These are phyloP conservation scores for Mycena floridula DNA, from an alignment of 768 basidiomycete species.

Conservation along the genomic window DNA sequence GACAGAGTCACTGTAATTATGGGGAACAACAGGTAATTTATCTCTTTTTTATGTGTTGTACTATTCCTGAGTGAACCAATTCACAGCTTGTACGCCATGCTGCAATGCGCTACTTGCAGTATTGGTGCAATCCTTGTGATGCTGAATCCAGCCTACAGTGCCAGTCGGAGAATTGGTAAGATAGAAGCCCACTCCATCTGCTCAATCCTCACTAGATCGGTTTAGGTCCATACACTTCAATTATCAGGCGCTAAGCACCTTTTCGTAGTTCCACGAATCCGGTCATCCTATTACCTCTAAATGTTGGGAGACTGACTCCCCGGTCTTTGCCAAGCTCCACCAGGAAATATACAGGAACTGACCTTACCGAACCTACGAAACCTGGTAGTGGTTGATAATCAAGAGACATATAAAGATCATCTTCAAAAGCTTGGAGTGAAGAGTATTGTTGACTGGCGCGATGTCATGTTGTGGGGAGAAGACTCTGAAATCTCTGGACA, in stretches of 20 bases:
- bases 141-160: conserved; percentile 74
- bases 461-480: conserved; percentile 64
- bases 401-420: conserved; percentile 28
- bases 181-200: too few relatives aligned
- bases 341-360: conserved; percentile 52
- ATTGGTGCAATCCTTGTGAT: conserved; percentile 82
- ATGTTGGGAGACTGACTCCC: conserved; percentile 56
- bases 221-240: conserved; percentile 53
- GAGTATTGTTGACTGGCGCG: conserved; percentile 64
- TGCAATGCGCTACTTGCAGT: conserved; percentile 85
- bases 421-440: conserved; percentile 37
- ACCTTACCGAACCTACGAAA: conserved; percentile 57
- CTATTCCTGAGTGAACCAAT: too few relatives aligned
- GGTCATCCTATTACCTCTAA: conserved; percentile 56
- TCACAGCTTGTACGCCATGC: conserved; percentile 64
- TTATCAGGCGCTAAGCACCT: conserved; percentile 64
- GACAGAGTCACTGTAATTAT: conserved; percentile 77
- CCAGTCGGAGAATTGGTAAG: conserved; percentile 66
- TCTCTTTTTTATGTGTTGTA: too few relatives aligned
- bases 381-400: conserved; percentile 64
- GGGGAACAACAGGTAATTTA: conserved; percentile 74
- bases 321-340: conserved; percentile 38
- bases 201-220: too few relatives aligned
- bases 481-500: conserved; percentile 36
- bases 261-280: conserved; percentile 65